phyloP scores from a whole-genome alignment of 2,329 filamentous ascomycete species.

The Cladophialophora carrionii region DNA sequence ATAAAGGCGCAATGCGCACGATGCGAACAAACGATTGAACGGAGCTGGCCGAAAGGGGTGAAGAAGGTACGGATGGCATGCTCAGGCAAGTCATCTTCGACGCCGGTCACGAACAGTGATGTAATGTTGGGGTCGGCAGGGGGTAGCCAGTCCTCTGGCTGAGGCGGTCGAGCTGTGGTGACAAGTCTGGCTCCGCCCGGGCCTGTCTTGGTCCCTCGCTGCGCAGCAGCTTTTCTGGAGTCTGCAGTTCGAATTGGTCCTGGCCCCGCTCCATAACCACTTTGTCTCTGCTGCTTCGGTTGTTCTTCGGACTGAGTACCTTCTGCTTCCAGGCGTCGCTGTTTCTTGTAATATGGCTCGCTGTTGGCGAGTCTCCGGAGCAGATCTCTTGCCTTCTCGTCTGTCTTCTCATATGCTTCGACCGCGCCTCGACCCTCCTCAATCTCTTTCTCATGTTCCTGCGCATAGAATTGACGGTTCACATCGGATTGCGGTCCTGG shows the following conservation, averaged over 20 bases:
- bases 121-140: constrained; percentile 84
- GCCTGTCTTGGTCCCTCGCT: constrained; percentile 51
- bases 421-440: constrained; percentile 84
- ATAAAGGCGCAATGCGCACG: constrained; percentile 96
- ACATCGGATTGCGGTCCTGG: constrained; percentile 89
- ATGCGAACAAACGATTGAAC: constrained; percentile 92
- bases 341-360: constrained; percentile 93
- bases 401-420: constrained; percentile 94
- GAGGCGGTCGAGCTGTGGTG: constrained; percentile 75
- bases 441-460: constrained; percentile 94
- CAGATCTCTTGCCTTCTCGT: constrained; percentile 92
- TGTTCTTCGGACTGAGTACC: constrained; percentile 45
- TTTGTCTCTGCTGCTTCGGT: constrained; percentile 48
- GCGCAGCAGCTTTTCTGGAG: constrained; percentile 47
- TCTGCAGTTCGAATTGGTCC: constrained; percentile 75
- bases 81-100: constrained; percentile 95
- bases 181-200: constrained; percentile 62
- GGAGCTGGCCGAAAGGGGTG: constrained; percentile 82
- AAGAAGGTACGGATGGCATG: constrained; percentile 90
- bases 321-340: constrained; percentile 70
- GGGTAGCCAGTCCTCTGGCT: constrained; percentile 81
- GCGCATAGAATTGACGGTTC: constrained; percentile 96
- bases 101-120: constrained; percentile 89
- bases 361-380: constrained; percentile 82
- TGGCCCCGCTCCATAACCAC: constrained; percentile 50